phyloP scores from a whole-genome alignment of 352 stramenopile genomes.

The Phytophthora sp. region DNA sequence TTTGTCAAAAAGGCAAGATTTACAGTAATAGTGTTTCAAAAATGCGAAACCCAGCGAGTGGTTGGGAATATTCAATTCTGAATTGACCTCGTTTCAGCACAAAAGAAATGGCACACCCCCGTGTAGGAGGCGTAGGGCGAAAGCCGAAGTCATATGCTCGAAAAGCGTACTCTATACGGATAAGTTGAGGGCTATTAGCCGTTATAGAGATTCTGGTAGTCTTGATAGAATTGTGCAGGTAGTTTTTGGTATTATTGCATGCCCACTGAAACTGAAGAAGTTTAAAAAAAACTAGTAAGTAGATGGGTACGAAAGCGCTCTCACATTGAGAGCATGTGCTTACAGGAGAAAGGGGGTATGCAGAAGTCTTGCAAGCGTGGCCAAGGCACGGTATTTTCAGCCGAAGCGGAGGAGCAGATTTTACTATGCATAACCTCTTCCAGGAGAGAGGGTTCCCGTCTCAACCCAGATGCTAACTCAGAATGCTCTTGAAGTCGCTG shows the following conservation, averaged over 20 bases:
- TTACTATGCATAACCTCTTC: not conserved
- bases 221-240: not conserved
- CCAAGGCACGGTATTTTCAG: not conserved
- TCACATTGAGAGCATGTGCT: not conserved
- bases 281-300: not conserved
- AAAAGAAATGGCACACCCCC: no score
- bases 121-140: not conserved
- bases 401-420: not conserved
- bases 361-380: not conserved
- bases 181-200: not conserved
- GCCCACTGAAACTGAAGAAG: not conserved
- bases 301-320: not conserved
- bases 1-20: not conserved
- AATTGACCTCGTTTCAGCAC: no score
- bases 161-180: not conserved
- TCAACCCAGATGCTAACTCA: constrained; percentile 4
- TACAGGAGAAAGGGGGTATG: not conserved
- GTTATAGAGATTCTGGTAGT: not conserved
- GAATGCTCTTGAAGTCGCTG: constrained; percentile 10
- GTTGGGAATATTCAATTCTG: not conserved
- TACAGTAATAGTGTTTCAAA: not conserved
- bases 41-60: not conserved
- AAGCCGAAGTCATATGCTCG: not conserved
- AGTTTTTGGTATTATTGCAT: not conserved
- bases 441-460: not conserved